Percentiles rank a stretch among this genome's conserved stretches.
These are phyloP conservation scores for Selenicereus undatus DNA, from an alignment of 148 eudicot genomes.

Conservation along the genomic window DNA sequence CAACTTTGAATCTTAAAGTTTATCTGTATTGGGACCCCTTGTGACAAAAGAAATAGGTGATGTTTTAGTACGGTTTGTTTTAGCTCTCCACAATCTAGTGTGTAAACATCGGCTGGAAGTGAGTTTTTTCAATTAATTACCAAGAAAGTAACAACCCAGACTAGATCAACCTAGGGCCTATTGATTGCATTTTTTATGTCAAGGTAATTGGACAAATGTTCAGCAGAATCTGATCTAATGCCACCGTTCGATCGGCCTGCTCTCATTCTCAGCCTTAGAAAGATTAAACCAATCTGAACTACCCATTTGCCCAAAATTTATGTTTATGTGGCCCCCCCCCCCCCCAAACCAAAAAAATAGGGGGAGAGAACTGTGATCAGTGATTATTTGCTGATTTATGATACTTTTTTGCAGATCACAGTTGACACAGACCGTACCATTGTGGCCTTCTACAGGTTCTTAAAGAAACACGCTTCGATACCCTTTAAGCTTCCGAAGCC, in stretches of 20 bases:
- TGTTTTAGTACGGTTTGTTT: neutral
- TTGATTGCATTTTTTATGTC: neutral
- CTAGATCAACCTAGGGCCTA: neutral
- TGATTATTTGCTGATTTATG: neutral
- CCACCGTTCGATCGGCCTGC: too few relatives aligned
- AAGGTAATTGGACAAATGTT: neutral
- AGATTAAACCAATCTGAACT: too few relatives aligned
- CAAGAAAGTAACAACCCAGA: neutral
- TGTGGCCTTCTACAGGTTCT: slow-evolving; percentile 68
- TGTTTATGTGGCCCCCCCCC: neutral
- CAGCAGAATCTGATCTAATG: too few relatives aligned
- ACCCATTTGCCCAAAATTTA: too few relatives aligned
- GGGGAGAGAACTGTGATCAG: neutral
- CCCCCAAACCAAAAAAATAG: neutral
- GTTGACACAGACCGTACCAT: slow-evolving; percentile 82
- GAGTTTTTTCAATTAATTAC: neutral
- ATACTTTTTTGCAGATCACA: slow-evolving; percentile 40
- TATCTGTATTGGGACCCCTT: neutral
- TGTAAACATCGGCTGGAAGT: neutral
- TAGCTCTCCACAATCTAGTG: neutral
- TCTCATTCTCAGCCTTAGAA: too few relatives aligned
- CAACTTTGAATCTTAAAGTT: neutral
- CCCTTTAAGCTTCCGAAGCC: slow-evolving; percentile 80
- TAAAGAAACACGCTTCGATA: slow-evolving; percentile 64
- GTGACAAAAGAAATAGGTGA: neutral